Conservation (phyloP, 1,284 basidiomycete genomes). For the Pyrrhoderma lamaoense region DNA sequence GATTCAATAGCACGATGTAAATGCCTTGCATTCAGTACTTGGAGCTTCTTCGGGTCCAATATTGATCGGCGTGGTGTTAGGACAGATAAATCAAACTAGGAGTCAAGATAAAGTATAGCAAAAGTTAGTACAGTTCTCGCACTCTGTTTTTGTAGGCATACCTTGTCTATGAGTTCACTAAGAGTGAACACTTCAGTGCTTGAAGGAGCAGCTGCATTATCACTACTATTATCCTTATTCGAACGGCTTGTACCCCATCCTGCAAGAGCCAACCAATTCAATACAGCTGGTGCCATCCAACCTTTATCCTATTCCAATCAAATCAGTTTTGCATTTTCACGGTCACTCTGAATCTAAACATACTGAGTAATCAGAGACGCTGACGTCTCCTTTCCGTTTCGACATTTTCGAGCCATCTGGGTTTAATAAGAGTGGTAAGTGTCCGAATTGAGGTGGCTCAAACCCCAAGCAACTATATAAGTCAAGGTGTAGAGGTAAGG, state of each 20-base stretch:
- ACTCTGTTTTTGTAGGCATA: too few species aligned
- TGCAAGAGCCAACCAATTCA: conserved; percentile 91
- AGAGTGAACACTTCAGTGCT: conserved; percentile 62
- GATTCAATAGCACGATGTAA: conserved; percentile 34
- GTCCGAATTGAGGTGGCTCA: conserved; percentile 76
- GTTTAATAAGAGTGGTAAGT: conserved; percentile 88
- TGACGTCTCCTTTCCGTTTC: conserved; percentile 87
- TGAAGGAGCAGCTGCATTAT: conserved; percentile 39
- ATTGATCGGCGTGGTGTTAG: conserved; percentile 71
- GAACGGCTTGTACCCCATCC: conserved; percentile 73
- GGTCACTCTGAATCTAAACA: conserved; percentile 22
- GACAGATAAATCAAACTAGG: conserved; percentile 61
- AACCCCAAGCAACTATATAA: conserved; percentile 78
- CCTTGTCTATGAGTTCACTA: conserved; percentile 56
- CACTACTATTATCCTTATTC: conserved; percentile 21
- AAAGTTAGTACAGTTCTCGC: too few species aligned
- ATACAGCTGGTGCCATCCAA: conserved; percentile 84
- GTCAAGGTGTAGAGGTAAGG: conserved; percentile 88
- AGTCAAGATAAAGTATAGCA: not conserved
- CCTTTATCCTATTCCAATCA: conserved; percentile 40
- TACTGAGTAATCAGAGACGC: conserved; percentile 82
- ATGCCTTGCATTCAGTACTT: conserved; percentile 74
- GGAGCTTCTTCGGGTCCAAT: conserved; percentile 65
- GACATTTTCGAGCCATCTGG: conserved; percentile 91
- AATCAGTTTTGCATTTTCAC: not conserved